phyloP scores from a whole-genome alignment of 2,329 filamentous ascomycete species.

The Coniochaeta prunicola region DNA sequence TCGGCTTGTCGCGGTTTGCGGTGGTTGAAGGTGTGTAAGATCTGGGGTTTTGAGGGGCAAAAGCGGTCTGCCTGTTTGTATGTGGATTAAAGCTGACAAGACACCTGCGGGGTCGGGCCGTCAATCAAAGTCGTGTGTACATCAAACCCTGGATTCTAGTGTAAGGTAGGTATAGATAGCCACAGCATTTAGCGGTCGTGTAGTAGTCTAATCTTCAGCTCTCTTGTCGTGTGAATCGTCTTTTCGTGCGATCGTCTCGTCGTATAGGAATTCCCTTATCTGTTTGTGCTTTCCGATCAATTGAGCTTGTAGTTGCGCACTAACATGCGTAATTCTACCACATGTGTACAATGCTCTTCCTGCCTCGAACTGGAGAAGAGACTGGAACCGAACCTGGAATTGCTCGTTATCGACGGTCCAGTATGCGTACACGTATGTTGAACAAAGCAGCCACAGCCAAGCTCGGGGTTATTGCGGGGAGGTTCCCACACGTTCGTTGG shows the following conservation, averaged over 20 bases:
- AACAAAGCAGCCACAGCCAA: not conserved
- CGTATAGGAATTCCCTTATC: no score
- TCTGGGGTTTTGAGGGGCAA: conserved; percentile 3
- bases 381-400: not conserved
- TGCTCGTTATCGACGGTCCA: not conserved
- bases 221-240: no score
- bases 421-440: not conserved
- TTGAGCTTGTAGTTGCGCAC: no score
- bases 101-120: conserved; percentile 3
- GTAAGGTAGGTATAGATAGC: no score
- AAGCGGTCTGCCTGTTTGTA: not conserved
- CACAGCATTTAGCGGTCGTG: no score
- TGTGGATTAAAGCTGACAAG: not conserved
- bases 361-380: not conserved
- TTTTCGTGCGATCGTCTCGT: no score
- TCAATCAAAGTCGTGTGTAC: not conserved
- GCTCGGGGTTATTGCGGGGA: not conserved
- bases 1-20: conserved; percentile 23
- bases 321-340: no score
- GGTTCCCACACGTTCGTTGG: not conserved
- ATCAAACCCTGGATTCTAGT: no score
- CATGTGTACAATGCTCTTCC: no score
- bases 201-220: no score
- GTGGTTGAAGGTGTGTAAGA: conserved; percentile 19
- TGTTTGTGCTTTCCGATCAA: no score